phyloP scores from a whole-genome alignment of 2,329 filamentous ascomycete genomes.

The Aspergillus arachidicola region DNA sequence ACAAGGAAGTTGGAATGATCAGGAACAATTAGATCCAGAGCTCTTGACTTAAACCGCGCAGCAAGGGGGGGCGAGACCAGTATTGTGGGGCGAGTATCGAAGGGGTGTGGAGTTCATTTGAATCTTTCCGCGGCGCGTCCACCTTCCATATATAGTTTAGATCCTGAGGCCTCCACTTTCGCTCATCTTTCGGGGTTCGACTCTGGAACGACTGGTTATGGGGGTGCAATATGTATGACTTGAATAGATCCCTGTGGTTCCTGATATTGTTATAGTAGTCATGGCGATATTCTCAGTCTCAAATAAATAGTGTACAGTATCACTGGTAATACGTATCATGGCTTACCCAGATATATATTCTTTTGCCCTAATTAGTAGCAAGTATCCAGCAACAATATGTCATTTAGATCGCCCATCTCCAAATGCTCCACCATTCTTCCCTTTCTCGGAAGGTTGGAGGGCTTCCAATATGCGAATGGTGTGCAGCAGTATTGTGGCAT shows the following conservation, averaged over 20 bases:
- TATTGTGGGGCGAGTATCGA: neutral
- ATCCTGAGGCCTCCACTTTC: neutral
- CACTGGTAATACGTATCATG: no score
- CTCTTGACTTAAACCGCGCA: neutral
- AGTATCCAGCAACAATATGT: constrained; percentile 9
- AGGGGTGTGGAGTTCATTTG: neutral
- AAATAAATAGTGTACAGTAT: neutral
- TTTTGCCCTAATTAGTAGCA: no score
- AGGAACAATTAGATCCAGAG: constrained; percentile 10
- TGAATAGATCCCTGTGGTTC: neutral
- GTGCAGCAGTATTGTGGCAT: constrained; percentile 31
- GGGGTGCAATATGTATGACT: neutral
- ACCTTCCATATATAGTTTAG: constrained; percentile 20
- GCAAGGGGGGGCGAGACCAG: constrained; percentile 9
- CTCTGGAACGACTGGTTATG: neutral
- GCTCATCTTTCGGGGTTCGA: no score
- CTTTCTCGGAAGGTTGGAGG: constrained; percentile 23
- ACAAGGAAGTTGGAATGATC: constrained; percentile 8
- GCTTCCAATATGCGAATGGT: constrained; percentile 24
- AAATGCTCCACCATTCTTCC: constrained; percentile 22
- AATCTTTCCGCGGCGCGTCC: constrained; percentile 10
- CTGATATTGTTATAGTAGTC: neutral
- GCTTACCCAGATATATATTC: no score
- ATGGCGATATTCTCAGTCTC: neutral
- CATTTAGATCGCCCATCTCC: constrained; percentile 20